A percentile compares a stretch with the other conserved stretches of the same genome.
Conservation (phyloP, 202 grass and related monocot genomes). For the Eragrostis tef region DNA sequence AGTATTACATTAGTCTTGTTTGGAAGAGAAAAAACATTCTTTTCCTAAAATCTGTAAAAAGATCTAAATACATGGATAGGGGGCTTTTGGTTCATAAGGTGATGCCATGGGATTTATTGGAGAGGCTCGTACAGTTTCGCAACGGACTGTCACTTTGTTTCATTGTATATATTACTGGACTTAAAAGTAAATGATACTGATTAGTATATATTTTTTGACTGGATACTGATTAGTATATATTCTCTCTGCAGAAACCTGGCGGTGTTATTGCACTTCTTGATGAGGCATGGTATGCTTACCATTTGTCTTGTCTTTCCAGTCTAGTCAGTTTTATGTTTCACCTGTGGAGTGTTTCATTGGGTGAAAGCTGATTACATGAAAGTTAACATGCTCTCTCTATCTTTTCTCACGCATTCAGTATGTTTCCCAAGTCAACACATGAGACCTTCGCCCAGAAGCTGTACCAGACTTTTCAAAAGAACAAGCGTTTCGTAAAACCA, state of each 20-base stretch:
- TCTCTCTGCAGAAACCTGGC: constrained; percentile 75
- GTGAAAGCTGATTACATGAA: constrained; percentile 29
- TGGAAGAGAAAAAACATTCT: background rate
- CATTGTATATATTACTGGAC: constrained; percentile 31
- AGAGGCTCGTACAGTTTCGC: constrained; percentile 17
- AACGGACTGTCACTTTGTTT: constrained; percentile 19
- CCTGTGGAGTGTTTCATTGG: constrained; percentile 34
- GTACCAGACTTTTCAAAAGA: constrained; percentile 90
- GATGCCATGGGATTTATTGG: background rate
- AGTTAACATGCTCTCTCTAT: constrained; percentile 25
- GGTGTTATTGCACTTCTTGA: constrained; percentile 89
- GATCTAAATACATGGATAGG: background rate
- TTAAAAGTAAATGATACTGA: background rate
- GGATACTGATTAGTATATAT: no score
- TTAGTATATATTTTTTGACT: constrained; percentile 28
- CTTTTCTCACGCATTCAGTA: constrained; percentile 57
- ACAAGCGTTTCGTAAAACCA: constrained; percentile 93
- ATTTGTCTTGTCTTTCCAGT: constrained; percentile 43
- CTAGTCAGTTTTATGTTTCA: constrained; percentile 36
- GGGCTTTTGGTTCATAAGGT: background rate
- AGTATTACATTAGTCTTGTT: background rate
- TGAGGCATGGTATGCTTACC: constrained; percentile 74
- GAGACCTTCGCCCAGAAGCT: constrained; percentile 98
- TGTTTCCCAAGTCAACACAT: constrained; percentile 99
- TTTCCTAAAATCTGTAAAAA: background rate